Evolutionary conservation across 2,329 filamentous ascomycete species (phyloP).

Genomic region (Microsporum canis): DNA sequence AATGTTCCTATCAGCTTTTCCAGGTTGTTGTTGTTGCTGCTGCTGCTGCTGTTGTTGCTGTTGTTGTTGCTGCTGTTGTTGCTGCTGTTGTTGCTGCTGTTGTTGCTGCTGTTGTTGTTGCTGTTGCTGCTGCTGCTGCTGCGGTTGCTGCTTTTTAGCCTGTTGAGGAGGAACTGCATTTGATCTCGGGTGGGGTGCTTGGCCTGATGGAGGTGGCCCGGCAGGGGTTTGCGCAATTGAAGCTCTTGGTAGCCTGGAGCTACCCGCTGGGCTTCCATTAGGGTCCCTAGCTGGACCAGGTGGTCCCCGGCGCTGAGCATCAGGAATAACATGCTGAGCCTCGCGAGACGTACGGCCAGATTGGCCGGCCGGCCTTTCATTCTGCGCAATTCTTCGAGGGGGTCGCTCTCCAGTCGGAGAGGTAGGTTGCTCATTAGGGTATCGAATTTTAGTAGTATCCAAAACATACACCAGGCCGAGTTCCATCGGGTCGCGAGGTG

Average conservation of each 20-base stretch:
- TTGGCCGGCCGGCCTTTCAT: conserved; percentile 32
- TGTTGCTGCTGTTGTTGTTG: background rate
- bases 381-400: conserved; percentile 32
- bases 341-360: conserved; percentile 35
- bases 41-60: background rate
- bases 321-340: conserved; percentile 28
- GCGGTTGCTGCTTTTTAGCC: conserved; percentile 7
- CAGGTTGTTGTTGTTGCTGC: conserved; percentile 34
- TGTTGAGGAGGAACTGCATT: conserved; percentile 29
- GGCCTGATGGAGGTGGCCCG: conserved; percentile 54
- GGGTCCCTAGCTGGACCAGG: conserved; percentile 33
- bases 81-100: conserved; percentile 29
- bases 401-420: conserved; percentile 33
- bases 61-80: conserved; percentile 29
- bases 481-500: conserved; percentile 67
- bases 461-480: conserved; percentile 81
- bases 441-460: conserved; percentile 91
- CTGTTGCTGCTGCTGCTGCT: conserved; percentile 28
- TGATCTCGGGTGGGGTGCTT: conserved; percentile 47
- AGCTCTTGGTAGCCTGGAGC: conserved; percentile 50
- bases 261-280: conserved; percentile 25
- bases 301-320: conserved; percentile 28
- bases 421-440: conserved; percentile 60
- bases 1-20: conserved; percentile 37
- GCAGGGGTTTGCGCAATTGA: conserved; percentile 49